Evolutionary conservation across 176 grass and related monocot species (phyloP), one percentile per base, ranked within the genome.

Genomic region (Poa pratensis): DNA sequence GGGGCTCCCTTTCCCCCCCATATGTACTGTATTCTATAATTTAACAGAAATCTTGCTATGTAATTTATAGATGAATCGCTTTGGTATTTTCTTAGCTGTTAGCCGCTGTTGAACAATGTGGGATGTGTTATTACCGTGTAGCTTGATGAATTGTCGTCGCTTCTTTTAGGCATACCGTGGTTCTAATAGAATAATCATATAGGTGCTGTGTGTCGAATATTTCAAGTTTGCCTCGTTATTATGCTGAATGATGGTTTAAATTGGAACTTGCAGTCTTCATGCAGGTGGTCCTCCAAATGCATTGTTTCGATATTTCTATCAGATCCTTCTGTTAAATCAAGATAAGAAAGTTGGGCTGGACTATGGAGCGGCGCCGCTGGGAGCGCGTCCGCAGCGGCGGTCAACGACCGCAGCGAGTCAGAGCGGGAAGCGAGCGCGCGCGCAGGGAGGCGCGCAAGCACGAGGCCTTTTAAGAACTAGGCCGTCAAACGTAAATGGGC

Each of bases 301-400:
- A 40, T 24, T n/a, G 7, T 9, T 24, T 60, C 3, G 42, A 39
- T 80, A 28, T 45, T 30, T 66, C 7, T 58, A 6, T 22, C 54
- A 76, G n/a, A 65, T 66, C 69, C 11, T 79, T 71, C 23, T 75
- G 14, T 45, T 64, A 43, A 54, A 17, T 65, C 45, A 16, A 64
- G 22, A 7, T n/a, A n/a, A 49, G 24, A 7, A 79, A 72, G n/a
- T n/a, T n/a, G n/a, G n/a, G n/a, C n/a, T n/a, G n/a, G n/a, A n/a
- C n/a, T n/a, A n/a, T n/a, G n/a, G n/a, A n/a, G n/a, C n/a, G n/a
- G n/a, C n/a, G n/a, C n/a, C n/a, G n/a, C n/a, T n/a, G n/a, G n/a
- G n/a, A n/a, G n/a, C n/a, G n/a, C n/a, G n/a, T n/a, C n/a, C n/a
- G n/a, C n/a, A n/a, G n/a, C n/a, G n/a, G n/a, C n/a, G n/a, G n/a